Conservation (phyloP, 805 yeast species). For the Metschnikowia drakensbergensis region DNA sequence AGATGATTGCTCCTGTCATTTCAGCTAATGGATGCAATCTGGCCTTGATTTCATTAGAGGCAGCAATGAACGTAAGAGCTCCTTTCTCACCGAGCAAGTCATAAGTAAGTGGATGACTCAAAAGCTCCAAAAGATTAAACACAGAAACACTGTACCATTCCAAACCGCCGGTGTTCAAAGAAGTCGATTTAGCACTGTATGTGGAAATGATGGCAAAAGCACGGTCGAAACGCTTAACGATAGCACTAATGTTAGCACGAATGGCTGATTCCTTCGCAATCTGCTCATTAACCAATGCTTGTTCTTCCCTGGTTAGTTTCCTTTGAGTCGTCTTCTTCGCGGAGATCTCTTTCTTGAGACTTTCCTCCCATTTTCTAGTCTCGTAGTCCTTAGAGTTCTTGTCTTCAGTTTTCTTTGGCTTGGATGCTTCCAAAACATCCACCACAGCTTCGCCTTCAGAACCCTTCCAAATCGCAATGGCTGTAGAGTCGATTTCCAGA, state of each 20-base stretch:
- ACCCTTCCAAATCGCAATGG: conserved; percentile 63
- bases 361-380: conserved; percentile 85
- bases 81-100: conserved; percentile 44
- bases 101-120: conserved; percentile 30
- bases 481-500: conserved; percentile 42
- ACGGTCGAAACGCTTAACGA: conserved; percentile 40
- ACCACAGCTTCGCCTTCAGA: conserved; percentile 66
- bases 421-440: conserved; percentile 50
- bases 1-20: conserved; percentile 65
- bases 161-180: conserved; percentile 9
- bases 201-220: conserved; percentile 51
- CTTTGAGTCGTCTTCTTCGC: conserved; percentile 51
- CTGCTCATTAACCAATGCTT: conserved; percentile 56
- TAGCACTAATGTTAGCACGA: conserved; percentile 42
- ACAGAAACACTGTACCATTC: conserved; percentile 74
- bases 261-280: conserved; percentile 56
- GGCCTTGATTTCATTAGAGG: conserved; percentile 47
- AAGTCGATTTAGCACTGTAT: conserved; percentile 41
- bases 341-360: conserved; percentile 69
- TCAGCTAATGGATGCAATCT: conserved; percentile 49
- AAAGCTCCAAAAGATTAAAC: conserved; percentile 42
- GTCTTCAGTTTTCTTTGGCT: conserved; percentile 44
- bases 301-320: conserved; percentile 77
- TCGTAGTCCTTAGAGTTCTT: conserved; percentile 83
- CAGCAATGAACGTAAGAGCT: conserved; percentile 47